Evolutionary conservation across 768 basidiomycete genomes (phyloP).

Genomic region (Cystobasidium onofrii): DNA sequence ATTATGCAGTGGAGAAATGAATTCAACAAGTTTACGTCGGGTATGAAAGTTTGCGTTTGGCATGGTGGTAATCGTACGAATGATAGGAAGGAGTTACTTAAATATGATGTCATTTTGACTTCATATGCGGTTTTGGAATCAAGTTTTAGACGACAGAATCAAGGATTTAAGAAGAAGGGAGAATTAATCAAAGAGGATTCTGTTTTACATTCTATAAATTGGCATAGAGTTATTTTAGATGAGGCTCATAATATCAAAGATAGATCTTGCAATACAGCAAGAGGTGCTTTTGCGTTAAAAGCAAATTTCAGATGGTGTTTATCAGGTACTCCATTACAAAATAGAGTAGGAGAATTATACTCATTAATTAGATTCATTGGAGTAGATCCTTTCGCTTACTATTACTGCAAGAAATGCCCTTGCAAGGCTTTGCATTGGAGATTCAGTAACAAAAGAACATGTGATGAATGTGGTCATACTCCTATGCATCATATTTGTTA

Average conservation of each 20-base stretch:
- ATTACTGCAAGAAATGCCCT: conserved; percentile 85
- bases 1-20: conserved; percentile 87
- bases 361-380: conserved; percentile 67
- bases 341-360: conserved; percentile 96
- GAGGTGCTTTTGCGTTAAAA: conserved; percentile 84
- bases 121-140: conserved; percentile 71
- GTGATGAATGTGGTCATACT: conserved; percentile 49
- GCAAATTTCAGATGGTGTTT: conserved; percentile 85
- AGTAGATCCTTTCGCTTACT: conserved; percentile 69
- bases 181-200: conserved; percentile 78
- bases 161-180: conserved; percentile 80
- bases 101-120: conserved; percentile 82
- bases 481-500: conserved; percentile 64
- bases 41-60: conserved; percentile 61
- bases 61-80: conserved; percentile 70
- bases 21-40: conserved; percentile 73
- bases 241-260: conserved; percentile 50
- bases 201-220: conserved; percentile 70
- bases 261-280: conserved; percentile 84
- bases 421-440: conserved; percentile 96
- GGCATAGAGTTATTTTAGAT: conserved; percentile 50
- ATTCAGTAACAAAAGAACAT: conserved; percentile 70
- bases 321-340: conserved; percentile 87
- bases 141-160: conserved; percentile 83
- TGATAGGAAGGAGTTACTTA: conserved; percentile 60